Evolutionary conservation across 306 rosid species (phyloP), one percentile per base, ranked within the genome.

Genomic region (Alnus rubra): DNA sequence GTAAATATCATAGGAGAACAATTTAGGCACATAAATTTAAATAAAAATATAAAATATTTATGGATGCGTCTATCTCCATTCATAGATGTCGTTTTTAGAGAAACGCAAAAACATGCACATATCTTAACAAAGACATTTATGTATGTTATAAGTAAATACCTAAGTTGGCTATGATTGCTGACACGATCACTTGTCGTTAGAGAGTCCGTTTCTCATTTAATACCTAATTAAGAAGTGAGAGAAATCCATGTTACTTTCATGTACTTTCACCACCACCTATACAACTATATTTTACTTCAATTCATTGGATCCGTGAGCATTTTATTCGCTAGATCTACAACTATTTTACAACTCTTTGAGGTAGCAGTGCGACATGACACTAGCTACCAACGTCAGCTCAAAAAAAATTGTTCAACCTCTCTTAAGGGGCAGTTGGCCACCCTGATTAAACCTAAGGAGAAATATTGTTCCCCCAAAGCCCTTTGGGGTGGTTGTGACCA

Each of bases 111-210:
- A 58, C 59, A 63, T 51, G 74, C 80, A 73, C 76, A 73, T 59
- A 65, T 80, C 47, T 69, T 63, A 74, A 77, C 69, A 4, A 64
- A 42, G 69, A 12, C 15, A 54, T 53, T 69, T 37, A 71, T 35
- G 74, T 75, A 48, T 58, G 39, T 68, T 76, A 39, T 74, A 82
- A 76, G 79, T 52, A 82, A 82, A 68, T 77, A 42, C 76, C 64
- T 72, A 23, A 75, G 81, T 84, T 79, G 81, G 85, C 59, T 59
- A 78, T 80, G 76, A 7, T 79, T 67, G 78, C 79, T 79, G 79
- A 87, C 80, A 83, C 78, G 18, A 48, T 42, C 1, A 4, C 42
- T 15, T 71, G 44, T 37, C 53, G 69, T 75, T 52, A 52, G 56
- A 15, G 56, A 45, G 76, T 31, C 60, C 68, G 79, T 72, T 79